phyloP scores from a whole-genome alignment of 2,329 filamentous ascomycete species.

The Furcasterigmium sp. region DNA sequence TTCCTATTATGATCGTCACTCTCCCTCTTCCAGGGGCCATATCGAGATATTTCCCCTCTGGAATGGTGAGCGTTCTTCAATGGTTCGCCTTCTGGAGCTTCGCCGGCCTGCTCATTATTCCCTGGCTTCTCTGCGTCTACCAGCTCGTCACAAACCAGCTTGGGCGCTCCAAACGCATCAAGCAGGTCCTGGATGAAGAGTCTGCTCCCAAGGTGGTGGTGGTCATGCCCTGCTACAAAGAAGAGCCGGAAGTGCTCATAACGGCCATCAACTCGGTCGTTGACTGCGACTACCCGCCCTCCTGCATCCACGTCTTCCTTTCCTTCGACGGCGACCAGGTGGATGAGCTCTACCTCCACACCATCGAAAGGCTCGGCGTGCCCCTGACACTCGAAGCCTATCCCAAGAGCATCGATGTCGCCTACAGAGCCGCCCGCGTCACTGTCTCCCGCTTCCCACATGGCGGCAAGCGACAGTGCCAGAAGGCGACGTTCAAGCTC shows the following conservation, averaged over 20 bases:
- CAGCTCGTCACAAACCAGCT: slow-evolving; percentile 84
- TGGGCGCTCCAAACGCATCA: slow-evolving; percentile 75
- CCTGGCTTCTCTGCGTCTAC: slow-evolving; percentile 91
- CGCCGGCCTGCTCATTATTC: slow-evolving; percentile 74
- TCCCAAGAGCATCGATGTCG: slow-evolving; percentile 85
- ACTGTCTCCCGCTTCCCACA: slow-evolving; percentile 91
- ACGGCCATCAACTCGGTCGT: slow-evolving; percentile 88
- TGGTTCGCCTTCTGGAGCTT: slow-evolving; percentile 98
- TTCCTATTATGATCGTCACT: slow-evolving; percentile 92
- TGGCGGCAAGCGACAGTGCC: slow-evolving; percentile 88
- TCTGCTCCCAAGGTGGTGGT: slow-evolving; percentile 92
- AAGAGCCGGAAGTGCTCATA: slow-evolving; percentile 77
- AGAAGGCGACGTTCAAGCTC: slow-evolving; percentile 87
- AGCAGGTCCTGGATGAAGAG: slow-evolving; percentile 75
- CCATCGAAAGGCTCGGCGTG: slow-evolving; percentile 79
- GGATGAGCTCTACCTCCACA: slow-evolving; percentile 83
- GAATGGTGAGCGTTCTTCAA: slow-evolving; percentile 69
- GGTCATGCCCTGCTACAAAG: slow-evolving; percentile 95
- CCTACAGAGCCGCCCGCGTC: slow-evolving; percentile 75
- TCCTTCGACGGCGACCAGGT: slow-evolving; percentile 91
- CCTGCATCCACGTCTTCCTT: slow-evolving; percentile 90
- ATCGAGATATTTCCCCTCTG: slow-evolving; percentile 63
- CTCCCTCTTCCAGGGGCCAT: slow-evolving; percentile 73
- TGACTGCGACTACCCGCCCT: slow-evolving; percentile 86
- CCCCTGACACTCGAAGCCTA: slow-evolving; percentile 71